Conservation (phyloP, 192 early-diverging fungal genomes). For the Coemansia sp. region DNA sequence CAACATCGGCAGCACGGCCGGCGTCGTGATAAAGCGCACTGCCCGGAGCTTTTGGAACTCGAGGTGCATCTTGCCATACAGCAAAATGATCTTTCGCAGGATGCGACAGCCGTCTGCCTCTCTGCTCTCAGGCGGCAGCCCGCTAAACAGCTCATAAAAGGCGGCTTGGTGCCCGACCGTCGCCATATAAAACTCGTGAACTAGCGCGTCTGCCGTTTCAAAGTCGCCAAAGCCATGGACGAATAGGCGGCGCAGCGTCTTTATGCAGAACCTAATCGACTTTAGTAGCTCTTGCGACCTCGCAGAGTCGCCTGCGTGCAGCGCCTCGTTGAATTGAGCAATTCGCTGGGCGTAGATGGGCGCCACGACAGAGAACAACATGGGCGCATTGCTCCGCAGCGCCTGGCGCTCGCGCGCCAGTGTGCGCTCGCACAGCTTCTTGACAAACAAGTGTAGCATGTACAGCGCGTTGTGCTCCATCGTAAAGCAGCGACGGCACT, state of each 20-base stretch:
- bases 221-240: conserved; percentile 73
- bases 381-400: conserved; percentile 66
- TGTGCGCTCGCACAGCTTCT: conserved; percentile 72
- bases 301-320: conserved; percentile 30
- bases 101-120: conserved; percentile 11
- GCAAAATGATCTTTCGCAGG: conserved; percentile 60
- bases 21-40: conserved; percentile 65
- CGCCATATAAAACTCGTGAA: conserved; percentile 35
- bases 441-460: conserved; percentile 76
- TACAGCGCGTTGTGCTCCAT: conserved; percentile 72
- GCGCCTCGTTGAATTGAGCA: conserved; percentile 56
- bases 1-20: conserved; percentile 65
- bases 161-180: conserved; percentile 33
- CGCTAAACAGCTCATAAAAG: conserved; percentile 33
- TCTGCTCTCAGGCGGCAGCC: conserved; percentile 17
- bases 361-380: conserved; percentile 68
- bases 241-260: conserved; percentile 76
- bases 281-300: conserved; percentile 56
- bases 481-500: conserved; percentile 7
- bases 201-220: conserved; percentile 6
- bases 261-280: conserved; percentile 68
- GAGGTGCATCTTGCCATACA: conserved; percentile 80
- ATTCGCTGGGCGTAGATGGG: conserved; percentile 68
- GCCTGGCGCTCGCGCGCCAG: conserved; percentile 65
- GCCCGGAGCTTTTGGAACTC: conserved; percentile 71